These are phyloP conservation scores for Plectosphaerella plurivora DNA, from an alignment of 2,329 filamentous ascomycete species.

Conservation along the genomic window DNA sequence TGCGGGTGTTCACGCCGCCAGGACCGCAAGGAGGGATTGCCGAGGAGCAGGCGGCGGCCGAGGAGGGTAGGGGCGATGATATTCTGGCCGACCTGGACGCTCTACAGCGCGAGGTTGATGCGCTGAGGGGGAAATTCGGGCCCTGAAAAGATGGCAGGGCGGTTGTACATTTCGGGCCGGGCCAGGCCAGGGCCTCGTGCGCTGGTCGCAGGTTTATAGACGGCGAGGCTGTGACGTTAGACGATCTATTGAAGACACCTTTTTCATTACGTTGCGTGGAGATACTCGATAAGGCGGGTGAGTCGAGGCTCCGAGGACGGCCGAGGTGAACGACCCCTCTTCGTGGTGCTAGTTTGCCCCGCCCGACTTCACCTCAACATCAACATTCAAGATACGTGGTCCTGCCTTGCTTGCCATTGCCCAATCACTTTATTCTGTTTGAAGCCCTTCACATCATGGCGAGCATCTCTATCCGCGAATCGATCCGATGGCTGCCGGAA, in stretches of 20 bases:
- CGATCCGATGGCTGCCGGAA: constrained; percentile 54
- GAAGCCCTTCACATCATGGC: constrained; percentile 21
- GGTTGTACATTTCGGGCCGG: neutral
- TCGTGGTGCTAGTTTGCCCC: too few species aligned
- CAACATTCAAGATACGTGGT: too few species aligned
- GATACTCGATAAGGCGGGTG: too few species aligned
- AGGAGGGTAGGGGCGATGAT: constrained; percentile 38
- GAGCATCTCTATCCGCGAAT: constrained; percentile 53
- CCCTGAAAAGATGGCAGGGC: neutral
- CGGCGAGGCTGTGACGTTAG: too few species aligned
- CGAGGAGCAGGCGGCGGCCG: constrained; percentile 13
- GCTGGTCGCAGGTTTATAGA: too few species aligned
- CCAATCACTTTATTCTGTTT: too few species aligned
- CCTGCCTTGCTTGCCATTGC: too few species aligned
- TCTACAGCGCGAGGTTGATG: constrained; percentile 73
- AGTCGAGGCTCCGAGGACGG: too few species aligned
- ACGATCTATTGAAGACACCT: too few species aligned
- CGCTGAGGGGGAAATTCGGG: constrained; percentile 37
- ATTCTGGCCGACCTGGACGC: constrained; percentile 70
- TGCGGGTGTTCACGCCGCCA: constrained; percentile 4
- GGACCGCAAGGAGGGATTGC: constrained; percentile 6
- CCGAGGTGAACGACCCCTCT: too few species aligned
- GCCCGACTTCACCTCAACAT: too few species aligned
- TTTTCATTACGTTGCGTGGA: too few species aligned
- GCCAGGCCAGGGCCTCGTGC: neutral